Evolutionary conservation across 352 stramenopile species (phyloP).

Genomic region (Sclerospora graminicola): DNA sequence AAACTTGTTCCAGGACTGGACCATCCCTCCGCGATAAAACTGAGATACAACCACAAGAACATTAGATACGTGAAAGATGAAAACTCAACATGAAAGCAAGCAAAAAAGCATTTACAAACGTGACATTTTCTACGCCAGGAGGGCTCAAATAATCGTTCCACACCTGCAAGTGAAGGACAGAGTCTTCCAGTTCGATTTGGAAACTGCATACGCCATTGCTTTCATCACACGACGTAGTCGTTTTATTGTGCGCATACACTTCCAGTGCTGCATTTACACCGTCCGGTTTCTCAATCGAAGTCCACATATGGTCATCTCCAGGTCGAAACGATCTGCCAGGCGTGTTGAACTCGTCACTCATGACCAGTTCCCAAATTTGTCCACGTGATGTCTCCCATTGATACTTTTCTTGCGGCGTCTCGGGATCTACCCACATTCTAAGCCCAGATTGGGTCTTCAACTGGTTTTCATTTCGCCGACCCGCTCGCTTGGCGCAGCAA

Average conservation of each 20-base stretch:
- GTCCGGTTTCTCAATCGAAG: slow-evolving; percentile 89
- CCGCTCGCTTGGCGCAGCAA: slow-evolving; percentile 1
- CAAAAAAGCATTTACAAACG: slow-evolving; percentile 21
- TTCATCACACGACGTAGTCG: slow-evolving; percentile 28
- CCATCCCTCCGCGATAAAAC: slow-evolving; percentile 72
- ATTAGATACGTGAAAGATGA: slow-evolving; percentile 32
- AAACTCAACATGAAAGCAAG: background rate
- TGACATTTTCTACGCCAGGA: slow-evolving; percentile 26
- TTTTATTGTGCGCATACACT: slow-evolving; percentile 86
- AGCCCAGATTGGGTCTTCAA: slow-evolving; percentile 27
- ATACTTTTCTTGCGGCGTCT: slow-evolving; percentile 22
- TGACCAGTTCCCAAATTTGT: slow-evolving; percentile 76
- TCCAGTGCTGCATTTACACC: slow-evolving; percentile 85
- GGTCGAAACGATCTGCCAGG: slow-evolving; percentile 75
- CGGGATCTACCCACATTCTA: slow-evolving; percentile 36
- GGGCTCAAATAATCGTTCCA: slow-evolving; percentile 36
- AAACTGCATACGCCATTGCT: slow-evolving; percentile 19
- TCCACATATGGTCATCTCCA: slow-evolving; percentile 87
- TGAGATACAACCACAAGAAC: slow-evolving; percentile 2
- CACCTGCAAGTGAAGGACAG: slow-evolving; percentile 17
- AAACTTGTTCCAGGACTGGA: slow-evolving; percentile 91
- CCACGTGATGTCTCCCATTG: slow-evolving; percentile 29
- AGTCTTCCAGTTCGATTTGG: slow-evolving; percentile 30
- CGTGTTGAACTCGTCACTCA: slow-evolving; percentile 93
- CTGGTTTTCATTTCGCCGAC: slow-evolving; percentile 10